Conservation (phyloP, 176 grass and related monocot genomes). For the Oryza meridionalis region DNA sequence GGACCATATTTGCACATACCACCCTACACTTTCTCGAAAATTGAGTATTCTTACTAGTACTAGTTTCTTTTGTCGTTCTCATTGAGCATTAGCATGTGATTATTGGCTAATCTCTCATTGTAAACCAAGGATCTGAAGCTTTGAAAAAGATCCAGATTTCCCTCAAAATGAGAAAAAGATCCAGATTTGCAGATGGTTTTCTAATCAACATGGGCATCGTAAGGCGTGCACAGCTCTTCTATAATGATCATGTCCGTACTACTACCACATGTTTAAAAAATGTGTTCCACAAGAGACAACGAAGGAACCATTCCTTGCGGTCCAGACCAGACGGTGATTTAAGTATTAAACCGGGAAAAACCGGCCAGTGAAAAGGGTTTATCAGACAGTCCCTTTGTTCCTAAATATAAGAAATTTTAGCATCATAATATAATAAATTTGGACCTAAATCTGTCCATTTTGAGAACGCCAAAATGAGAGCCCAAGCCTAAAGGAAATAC, state of each 20-base stretch:
- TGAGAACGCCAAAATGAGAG: too few relatives aligned
- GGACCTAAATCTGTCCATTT: too few relatives aligned
- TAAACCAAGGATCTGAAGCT: not conserved
- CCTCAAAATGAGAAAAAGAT: too few relatives aligned
- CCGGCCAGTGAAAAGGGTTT: not conserved
- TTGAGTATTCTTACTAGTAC: not conserved
- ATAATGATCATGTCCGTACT: constrained; percentile 37
- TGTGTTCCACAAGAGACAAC: not conserved
- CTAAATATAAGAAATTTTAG: too few relatives aligned
- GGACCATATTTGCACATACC: constrained; percentile 2
- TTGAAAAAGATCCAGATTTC: constrained; percentile 28
- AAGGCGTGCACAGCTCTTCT: constrained; percentile 1
- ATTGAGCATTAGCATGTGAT: not conserved
- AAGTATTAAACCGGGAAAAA: not conserved
- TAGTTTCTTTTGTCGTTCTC: not conserved
- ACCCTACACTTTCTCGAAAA: not conserved
- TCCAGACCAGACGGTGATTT: not conserved
- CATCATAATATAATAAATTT: too few relatives aligned
- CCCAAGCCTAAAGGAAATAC: too few relatives aligned
- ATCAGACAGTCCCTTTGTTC: too few relatives aligned
- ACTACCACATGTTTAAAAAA: not conserved
- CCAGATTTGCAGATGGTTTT: constrained; percentile 38
- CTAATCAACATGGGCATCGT: not conserved
- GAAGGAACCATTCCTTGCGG: not conserved
- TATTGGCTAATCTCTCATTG: not conserved